These are phyloP conservation scores for Aschersonia sp. DNA, from an alignment of 2,329 filamentous ascomycete genomes.

Conservation along the genomic window DNA sequence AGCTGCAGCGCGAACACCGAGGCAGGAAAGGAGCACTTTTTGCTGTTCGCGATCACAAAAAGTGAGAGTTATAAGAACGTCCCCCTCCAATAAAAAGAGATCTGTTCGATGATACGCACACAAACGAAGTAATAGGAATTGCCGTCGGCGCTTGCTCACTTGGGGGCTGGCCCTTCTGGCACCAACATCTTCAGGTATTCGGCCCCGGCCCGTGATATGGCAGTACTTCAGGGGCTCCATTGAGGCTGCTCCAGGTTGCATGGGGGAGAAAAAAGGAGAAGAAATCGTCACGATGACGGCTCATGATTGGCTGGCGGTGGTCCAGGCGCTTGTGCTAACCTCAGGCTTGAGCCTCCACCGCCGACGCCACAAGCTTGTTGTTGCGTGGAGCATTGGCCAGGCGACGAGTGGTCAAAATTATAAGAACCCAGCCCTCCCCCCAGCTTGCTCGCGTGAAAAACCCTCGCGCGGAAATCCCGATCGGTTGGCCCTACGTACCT, in stretches of 20 bases:
- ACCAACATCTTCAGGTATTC: slow-evolving; percentile 5
- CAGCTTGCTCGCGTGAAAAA: slow-evolving; percentile 31
- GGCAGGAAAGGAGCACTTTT: too few species aligned
- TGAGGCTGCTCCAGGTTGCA: slow-evolving; percentile 17
- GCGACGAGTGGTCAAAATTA: slow-evolving; percentile 32
- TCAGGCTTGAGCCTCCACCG: slow-evolving; percentile 22
- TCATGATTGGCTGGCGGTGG: slow-evolving; percentile 22
- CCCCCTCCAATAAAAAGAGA: too few species aligned
- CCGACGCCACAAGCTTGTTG: slow-evolving; percentile 28
- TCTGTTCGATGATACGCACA: neutral
- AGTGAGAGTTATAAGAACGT: too few species aligned
- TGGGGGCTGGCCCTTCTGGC: neutral
- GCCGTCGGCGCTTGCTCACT: neutral
- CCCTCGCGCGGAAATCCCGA: slow-evolving; percentile 41
- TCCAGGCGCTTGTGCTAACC: slow-evolving; percentile 21
- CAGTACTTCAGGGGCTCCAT: slow-evolving; percentile 23
- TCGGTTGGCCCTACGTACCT: slow-evolving; percentile 37
- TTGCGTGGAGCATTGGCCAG: slow-evolving; percentile 27
- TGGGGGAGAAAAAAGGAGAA: slow-evolving; percentile 21
- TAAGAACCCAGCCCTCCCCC: slow-evolving; percentile 40
- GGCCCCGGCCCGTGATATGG: slow-evolving; percentile 14
- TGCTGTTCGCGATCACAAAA: too few species aligned
- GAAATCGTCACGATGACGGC: slow-evolving; percentile 16
- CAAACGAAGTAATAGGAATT: neutral
- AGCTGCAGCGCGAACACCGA: too few species aligned